Evolutionary conservation across 768 basidiomycete genomes (phyloP), one percentile per base, ranked within the genome.

Genomic region (Tulasnella sp.): DNA sequence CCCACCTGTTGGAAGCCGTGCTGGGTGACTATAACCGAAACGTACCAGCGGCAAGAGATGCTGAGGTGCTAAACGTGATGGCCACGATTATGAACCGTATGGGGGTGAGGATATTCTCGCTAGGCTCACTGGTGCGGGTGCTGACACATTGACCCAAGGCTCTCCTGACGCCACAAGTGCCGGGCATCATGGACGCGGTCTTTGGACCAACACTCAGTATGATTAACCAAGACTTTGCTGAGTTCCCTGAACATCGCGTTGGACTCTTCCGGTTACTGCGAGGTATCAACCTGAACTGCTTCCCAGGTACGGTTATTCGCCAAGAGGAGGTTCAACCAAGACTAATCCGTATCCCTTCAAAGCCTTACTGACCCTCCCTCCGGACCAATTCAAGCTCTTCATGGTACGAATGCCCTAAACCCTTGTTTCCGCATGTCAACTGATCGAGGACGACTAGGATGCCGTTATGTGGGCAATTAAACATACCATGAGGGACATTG

Each of bases 381-480:
- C 91, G 8, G 71, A 77, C 43, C 89, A 96, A 71, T 97, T 98
- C 78, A 97, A 96, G 72, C 73, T 98, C 59, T 86, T 96, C 69
- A 97, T 96, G 82, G 55, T 57, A 27, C n/a, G 53, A 39, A 39
- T 35, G 25, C 15, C n/a, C 17, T 55, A 23, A 12, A 27, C 21
- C 8, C 15, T 32, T 45, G 37, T 14, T 23, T 9, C 14, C 15
- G 17, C 6, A 6, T 42, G n/a, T n/a, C n/a, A 35, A 43, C 42
- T 43, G 17, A 46, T 45, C 23, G 9, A 46, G 25, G 46, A 11
- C 25, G 6, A 9, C n/a, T 36, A 57, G 55, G 94, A 98, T 69
- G 92, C 90, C 59, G 86, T 97, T 62, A 84, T 94, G 50, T 99
- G 96, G 94, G 94, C 92, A n/a, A 94, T 97, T 74, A 99, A 99